A percentile compares a stretch with the other conserved stretches of the same genome.
These are phyloP conservation scores for Byssothecium circinans DNA, from an alignment of 2,329 filamentous ascomycete species.

Conservation along the genomic window DNA sequence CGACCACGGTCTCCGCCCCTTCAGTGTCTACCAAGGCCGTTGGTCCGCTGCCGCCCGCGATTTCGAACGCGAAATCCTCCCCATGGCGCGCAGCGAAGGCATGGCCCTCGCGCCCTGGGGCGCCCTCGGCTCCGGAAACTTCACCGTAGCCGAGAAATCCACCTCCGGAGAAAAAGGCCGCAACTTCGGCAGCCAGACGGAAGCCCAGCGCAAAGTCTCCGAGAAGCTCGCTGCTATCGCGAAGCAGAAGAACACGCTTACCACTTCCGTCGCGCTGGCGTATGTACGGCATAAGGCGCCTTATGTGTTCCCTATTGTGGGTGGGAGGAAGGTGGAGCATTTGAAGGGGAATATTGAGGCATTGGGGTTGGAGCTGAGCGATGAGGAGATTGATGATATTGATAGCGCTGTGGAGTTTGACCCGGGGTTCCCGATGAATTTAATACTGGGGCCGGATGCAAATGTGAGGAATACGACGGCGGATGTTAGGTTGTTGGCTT, in stretches of 20 bases:
- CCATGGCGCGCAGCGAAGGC: constrained; percentile 64
- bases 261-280: constrained; percentile 66
- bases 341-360: constrained; percentile 66
- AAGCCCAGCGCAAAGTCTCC: constrained; percentile 56
- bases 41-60: constrained; percentile 66
- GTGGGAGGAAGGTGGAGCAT: constrained; percentile 70
- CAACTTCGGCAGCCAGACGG: constrained; percentile 44
- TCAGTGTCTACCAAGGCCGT: constrained; percentile 68
- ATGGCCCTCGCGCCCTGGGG: constrained; percentile 63
- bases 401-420: constrained; percentile 58
- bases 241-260: constrained; percentile 57
- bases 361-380: constrained; percentile 52
- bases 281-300: constrained; percentile 73
- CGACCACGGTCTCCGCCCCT: constrained; percentile 68
- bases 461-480: constrained; percentile 14
- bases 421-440: constrained; percentile 56
- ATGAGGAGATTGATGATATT: constrained; percentile 58
- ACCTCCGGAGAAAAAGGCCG: constrained; percentile 38
- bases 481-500: constrained; percentile 32
- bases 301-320: constrained; percentile 74
- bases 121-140: constrained; percentile 51
- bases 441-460: constrained; percentile 40
- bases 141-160: constrained; percentile 40
- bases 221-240: constrained; percentile 63
- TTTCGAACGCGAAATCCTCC: constrained; percentile 69